These are phyloP conservation scores for Schwanniomyces yamadae DNA, from an alignment of 805 yeast species.

Conservation along the genomic window DNA sequence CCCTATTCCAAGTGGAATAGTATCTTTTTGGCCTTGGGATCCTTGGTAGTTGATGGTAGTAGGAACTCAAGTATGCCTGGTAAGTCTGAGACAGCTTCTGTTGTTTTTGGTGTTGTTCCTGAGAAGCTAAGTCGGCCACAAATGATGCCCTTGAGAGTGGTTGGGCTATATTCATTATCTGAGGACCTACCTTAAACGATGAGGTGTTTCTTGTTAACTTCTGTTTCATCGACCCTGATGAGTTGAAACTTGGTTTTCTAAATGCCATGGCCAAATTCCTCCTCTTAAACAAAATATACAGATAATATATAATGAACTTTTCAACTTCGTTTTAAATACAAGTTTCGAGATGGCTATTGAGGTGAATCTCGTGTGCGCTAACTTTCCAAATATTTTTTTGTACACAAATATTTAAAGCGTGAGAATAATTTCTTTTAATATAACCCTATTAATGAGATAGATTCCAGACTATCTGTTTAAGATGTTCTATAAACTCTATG, in stretches of 20 bases:
- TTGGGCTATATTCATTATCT: slow-evolving; percentile 37
- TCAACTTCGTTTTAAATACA: too few species aligned
- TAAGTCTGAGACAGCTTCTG: slow-evolving; percentile 12
- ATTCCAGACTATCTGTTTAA: slow-evolving; percentile 48
- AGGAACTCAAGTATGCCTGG: slow-evolving; percentile 20
- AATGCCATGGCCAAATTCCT: slow-evolving; percentile 19
- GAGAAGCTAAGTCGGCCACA: slow-evolving; percentile 33
- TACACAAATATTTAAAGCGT: slow-evolving; percentile 1
- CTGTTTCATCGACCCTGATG: slow-evolving; percentile 14
- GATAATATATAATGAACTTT: too few species aligned
- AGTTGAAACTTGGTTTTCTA: slow-evolving; percentile 20
- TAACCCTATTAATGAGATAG: not conserved
- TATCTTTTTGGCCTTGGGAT: slow-evolving; percentile 60
- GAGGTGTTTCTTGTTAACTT: slow-evolving; percentile 21
- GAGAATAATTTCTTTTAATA: not conserved
- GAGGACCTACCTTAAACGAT: slow-evolving; percentile 34
- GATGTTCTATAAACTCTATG: slow-evolving; percentile 50
- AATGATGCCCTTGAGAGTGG: slow-evolving; percentile 43
- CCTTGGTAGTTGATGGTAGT: slow-evolving; percentile 47
- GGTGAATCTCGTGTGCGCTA: slow-evolving; percentile 1
- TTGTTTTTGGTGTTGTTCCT: slow-evolving; percentile 16
- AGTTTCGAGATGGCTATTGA: too few species aligned
- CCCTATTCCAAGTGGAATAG: slow-evolving; percentile 45
- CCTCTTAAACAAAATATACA: not conserved
- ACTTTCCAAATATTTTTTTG: slow-evolving; percentile 2